Evolutionary conservation across 805 yeast species (phyloP), one percentile per base, ranked within the genome.

Genomic region (Brettanomyces bruxellensis): DNA sequence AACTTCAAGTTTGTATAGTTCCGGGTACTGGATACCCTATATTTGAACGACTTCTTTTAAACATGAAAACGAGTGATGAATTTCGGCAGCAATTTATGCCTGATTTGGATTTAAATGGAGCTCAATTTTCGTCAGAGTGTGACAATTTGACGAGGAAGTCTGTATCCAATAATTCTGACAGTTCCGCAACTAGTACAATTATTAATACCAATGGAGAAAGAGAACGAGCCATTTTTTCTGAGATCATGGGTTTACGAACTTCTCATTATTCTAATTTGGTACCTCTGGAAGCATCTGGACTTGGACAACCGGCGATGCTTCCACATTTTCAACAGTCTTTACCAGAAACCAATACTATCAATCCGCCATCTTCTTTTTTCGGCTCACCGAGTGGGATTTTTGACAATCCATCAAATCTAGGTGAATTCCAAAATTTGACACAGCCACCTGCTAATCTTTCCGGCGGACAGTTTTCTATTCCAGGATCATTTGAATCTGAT

Each of bases 1-100:
- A 18, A 18, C 18, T 18, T 18, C 18, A 18, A 18, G 18, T 18
- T 18, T 18, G 18, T 18, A 18, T 18, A 18, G 18, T 18, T 18
- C 18, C 18, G 18, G 18, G 18, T 18, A 18, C 18, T 18, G 18
- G 18, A 18, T 18, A 18, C 18, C 18, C 18, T 18, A 18, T 18
- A 18, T 18, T 18, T 18, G 2, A 18, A 18, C 18, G 2, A 18
- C 18, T 18, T 18, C 11, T 28, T 28, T 28, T 9, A 28, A 9
- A 7, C 7, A 9, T 9, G 11, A 7, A 28, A 28, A 47, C 44
- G 50, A 28, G 40, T 7, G 47, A 47, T 41, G 47, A 47, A 25
- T 47, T 47, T 45, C 45, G 47, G 12, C 47, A 47, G 34, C 42
- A 44, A 7, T 47, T 47, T 34, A 23, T 47, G 36, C 46, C 50